Evolutionary conservation across 1,139 yeast species (phyloP), one percentile per base, ranked within the genome.

Genomic region (Trichomonascaceae sp.): DNA sequence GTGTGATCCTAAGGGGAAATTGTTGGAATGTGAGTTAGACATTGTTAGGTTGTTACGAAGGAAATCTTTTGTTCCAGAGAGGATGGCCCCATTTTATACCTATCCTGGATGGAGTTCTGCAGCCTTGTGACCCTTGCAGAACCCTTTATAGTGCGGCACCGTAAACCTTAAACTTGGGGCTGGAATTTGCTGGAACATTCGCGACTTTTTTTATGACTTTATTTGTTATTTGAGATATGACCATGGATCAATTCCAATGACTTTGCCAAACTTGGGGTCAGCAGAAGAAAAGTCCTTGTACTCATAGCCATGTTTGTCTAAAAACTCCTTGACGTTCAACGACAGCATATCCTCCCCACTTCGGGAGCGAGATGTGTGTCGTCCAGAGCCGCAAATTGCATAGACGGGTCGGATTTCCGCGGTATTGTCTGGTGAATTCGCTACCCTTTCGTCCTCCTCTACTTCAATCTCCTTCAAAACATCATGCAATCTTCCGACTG

Each of bases 201-300:
- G 23, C 6, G 23, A 20, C n/a, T 34, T 17, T 16, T 29, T 31
- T 13, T 14, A 5, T 29, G n/a, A 4, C 15, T 23, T 13, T 30
- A 13, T 6, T 26, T 26, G 16, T 8, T 17, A 11, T 34, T 37
- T 44, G 17, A 44, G 28, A 32, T 49, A 52, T 2, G 51, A 46
- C 61, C 61, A 61, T 3, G 65, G 64, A 36, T 62, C 65, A 9
- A 61, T 46, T 8, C 59, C 65, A 11, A 59, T 47, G 4, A 62
- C 37, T 4, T 56, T 48, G 2, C 66, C 66, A 33, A 46, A 59
- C 16, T 40, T 41, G 1, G 46, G 38, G 22, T 49, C 50, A 3
- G 52, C 52, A 20, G 54, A 45, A 14, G 42, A 45, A 31, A 56
- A 52, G 15, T 52, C 51, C 17, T 54, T 52, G 47, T 57, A 57